Base-by-base conservation (phyloP, 1,284 basidiomycete species). In the Cryptococcus depauperatus region DNA sequence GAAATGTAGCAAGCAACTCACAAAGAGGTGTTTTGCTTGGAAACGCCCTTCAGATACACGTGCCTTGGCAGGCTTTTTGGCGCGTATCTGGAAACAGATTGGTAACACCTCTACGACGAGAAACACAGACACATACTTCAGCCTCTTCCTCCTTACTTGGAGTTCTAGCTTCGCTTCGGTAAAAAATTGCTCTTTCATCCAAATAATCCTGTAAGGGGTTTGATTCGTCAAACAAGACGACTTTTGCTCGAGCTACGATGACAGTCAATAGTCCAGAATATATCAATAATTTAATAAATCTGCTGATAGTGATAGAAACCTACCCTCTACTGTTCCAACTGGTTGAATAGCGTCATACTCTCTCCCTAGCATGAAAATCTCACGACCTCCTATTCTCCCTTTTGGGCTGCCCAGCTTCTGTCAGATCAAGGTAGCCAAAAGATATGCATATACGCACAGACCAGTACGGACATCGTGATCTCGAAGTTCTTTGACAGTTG, bases 261-360 rank as follows among this genome's bases (percentile, higher is more conserved):
- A n/a, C 14, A 33, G n/a, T n/a, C 29, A 10, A 10, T 30, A 14
- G 32, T 33, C 19, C n/a, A n/a, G n/a, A n/a, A n/a, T n/a, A n/a
- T n/a, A n/a, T n/a, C n/a, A n/a, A n/a, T n/a, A n/a, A n/a, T n/a
- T 25, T 25, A 18, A 10, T 14, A n/a, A 25, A 28, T 14, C 1
- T 9, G n/a, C n/a, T n/a, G n/a, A 23, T 28, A n/a, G n/a, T n/a
- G n/a, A 27, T 26, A 28, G 19, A 18, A 10, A 35, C 55, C 21
- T 30, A 54, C 55, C 46, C 41, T 59, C 51, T 7, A 59, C 53
- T 14, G 47, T 45, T 21, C 49, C 50, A 16, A 57, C 51, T n/a
- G 55, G 48, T 18, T 56, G 49, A 19, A 57, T 41, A 8, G 42
- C 49, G 27, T 46, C 41, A n/a, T 38, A 37, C 35, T 52, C 44